Evolutionary conservation across 768 basidiomycete species (phyloP).

Genomic region (Pleurotus djamor): DNA sequence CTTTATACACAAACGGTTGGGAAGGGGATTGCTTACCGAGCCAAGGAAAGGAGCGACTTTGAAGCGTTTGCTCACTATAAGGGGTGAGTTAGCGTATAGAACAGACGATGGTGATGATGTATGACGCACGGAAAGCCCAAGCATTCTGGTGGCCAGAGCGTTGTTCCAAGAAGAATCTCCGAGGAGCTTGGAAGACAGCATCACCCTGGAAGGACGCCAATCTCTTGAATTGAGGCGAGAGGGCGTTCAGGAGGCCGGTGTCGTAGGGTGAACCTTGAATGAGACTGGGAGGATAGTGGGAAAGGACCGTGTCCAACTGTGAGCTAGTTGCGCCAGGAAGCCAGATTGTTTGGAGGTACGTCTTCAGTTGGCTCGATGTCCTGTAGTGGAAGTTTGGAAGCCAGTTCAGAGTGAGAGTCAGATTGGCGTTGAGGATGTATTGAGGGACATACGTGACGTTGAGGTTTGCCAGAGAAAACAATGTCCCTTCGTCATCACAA

Average conservation of each 20-base stretch:
- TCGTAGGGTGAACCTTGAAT: slow-evolving; percentile 51
- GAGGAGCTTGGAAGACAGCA: slow-evolving; percentile 45
- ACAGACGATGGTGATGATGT: too few relatives aligned
- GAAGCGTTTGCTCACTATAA: slow-evolving; percentile 27
- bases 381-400: slow-evolving; percentile 11
- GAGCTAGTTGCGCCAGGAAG: slow-evolving; percentile 22
- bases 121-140: slow-evolving; percentile 41
- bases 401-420: neutral
- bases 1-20: too few relatives aligned
- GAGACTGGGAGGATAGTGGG: slow-evolving; percentile 35
- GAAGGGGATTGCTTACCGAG: slow-evolving; percentile 15
- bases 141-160: slow-evolving; percentile 29
- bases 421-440: neutral
- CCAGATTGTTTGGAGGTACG: slow-evolving; percentile 24
- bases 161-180: slow-evolving; percentile 41
- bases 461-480: slow-evolving; percentile 18
- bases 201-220: slow-evolving; percentile 51
- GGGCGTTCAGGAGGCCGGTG: slow-evolving; percentile 39
- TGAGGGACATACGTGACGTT: slow-evolving; percentile 22
- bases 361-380: slow-evolving; percentile 16
- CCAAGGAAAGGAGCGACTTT: slow-evolving; percentile 28
- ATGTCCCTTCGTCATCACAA: slow-evolving; percentile 43
- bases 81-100: neutral
- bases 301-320: slow-evolving; percentile 24
- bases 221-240: slow-evolving; percentile 49